Base-by-base conservation (phyloP, 1,139 yeast genomes). In the Sugiyamaella neomexicana region DNA sequence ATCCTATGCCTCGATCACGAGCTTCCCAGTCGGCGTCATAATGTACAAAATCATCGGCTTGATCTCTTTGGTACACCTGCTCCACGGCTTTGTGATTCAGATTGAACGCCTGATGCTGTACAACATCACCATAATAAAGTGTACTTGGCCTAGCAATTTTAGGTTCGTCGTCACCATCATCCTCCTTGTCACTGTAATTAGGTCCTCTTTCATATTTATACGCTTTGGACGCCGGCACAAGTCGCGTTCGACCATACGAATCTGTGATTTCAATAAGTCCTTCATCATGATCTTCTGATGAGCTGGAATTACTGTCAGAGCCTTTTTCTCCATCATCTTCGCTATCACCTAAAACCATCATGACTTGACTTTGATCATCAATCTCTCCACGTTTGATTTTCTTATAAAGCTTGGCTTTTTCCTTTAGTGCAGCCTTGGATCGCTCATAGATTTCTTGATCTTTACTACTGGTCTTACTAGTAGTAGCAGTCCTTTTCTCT, bases 201-300 rank as follows among this genome's bases (percentile, higher is more conserved):
- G 31, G 15, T 7, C 40, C 56, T 17, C 41, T 41, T 34, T 52
- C 54, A 16, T 58, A 59, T 25, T 50, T 36, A 39, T 53, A 54
- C 8, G 58, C 57, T 31, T 62, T 46, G 6, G 55, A 53, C 6
- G 55, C 55, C 1, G 65, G 60, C 1, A 69, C 65, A 32, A 44
- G 47, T 32, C 73, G 54, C 7, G 68, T 59, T 7, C 72, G 57
- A 1, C 74, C 73, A 62, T 65, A 70, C 44, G 68, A 70, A 52
- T 70, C 74, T 6, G 58, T 60, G 17, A 66, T 60, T 48, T 71
- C 74, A 13, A 68, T 63, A 57, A 61, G 20, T 9, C 53, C 58
- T 12, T 58, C 63, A 15, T 56, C 62, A 16, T 51, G 55, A 23
- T 20, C 25, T 5, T 20, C 25, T 5, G 25, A 20, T 20, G 25